Evolutionary conservation across 441 rosid genomes (phyloP).

Genomic region (Arabidopsis hybrid): DNA sequence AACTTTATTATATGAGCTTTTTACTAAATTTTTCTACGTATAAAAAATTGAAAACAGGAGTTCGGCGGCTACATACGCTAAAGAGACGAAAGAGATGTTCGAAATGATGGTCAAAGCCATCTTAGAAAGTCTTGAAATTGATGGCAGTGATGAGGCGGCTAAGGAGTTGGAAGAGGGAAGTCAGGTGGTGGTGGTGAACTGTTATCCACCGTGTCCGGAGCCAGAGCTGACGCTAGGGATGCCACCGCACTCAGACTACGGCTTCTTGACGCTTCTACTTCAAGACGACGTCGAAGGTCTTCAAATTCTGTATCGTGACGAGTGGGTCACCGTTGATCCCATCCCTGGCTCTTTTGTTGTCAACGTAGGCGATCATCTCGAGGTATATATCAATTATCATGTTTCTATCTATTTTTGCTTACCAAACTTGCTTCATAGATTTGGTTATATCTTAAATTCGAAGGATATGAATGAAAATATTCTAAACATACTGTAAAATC

Average conservation of each 20-base stretch:
- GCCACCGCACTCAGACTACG: conserved; percentile 95
- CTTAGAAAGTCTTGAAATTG: conserved; percentile 60
- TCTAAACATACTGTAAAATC: background rate
- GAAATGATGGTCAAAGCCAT: conserved; percentile 67
- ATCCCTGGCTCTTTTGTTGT: conserved; percentile 73
- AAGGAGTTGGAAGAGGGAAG: conserved; percentile 65
- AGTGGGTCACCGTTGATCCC: conserved; percentile 84
- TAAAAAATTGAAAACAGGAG: conserved; percentile 51
- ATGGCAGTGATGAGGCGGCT: conserved; percentile 44
- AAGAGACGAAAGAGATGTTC: conserved; percentile 64
- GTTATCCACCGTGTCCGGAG: conserved; percentile 86
- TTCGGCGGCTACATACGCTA: conserved; percentile 66
- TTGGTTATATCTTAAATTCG: background rate
- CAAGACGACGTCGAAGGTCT: conserved; percentile 84
- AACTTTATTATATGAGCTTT: background rate
- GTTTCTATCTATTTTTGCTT: background rate
- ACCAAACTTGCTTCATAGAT: no score
- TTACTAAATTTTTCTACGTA: background rate
- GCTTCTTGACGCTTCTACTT: conserved; percentile 84
- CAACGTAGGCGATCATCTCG: conserved; percentile 91
- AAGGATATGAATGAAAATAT: background rate
- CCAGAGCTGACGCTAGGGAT: conserved; percentile 87
- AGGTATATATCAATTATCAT: conserved; percentile 52
- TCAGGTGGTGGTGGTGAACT: conserved; percentile 76
- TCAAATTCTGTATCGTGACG: conserved; percentile 58